Evolutionary conservation across 2,329 filamentous ascomycete genomes (phyloP), one percentile per base, ranked within the genome.

Genomic region (Epichloe coenophiala): DNA sequence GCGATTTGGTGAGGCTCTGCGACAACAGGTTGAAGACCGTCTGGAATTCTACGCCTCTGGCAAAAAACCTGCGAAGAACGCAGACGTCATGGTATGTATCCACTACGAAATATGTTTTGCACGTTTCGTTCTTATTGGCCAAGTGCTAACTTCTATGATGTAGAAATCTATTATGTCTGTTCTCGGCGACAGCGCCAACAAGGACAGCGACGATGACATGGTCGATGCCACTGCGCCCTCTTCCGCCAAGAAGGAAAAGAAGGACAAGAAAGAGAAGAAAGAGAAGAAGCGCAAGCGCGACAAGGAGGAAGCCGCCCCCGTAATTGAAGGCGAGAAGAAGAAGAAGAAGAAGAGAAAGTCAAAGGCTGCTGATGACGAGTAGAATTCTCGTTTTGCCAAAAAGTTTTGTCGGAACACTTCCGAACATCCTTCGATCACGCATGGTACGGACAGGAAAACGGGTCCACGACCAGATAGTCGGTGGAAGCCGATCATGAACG

Each of bases 11-110:
- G 86, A 96, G 71, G 91, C 83, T 47, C 76, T 98, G 57, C 88
- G 84, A 69, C 79, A 84, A 63, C 93, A 98, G 69, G 90, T 98
- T 51, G 94, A 98, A 71, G 93, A 98, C 70, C 80, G 93, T 58
- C 76, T 98, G 58, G 88, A 95, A 63, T 98, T 97, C 70, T 98
- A 97, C 65, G 79, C 88, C 44, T 85, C 85, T 41, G 93, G 93
- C 62, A 84, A 90, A 27, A 86, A 93, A 62, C 93, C 93, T 37
- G 87, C 83, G 50, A 98, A 95, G 80, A 98, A 98, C 65, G 78
- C 84, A 52, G 83, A 88, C 56, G 93, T 88, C 54, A 98, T 98
- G 91, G 87, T 91, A 81, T 60, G 81, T 46, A 46, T 31, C 33
- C 5, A 15, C 7, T n/a, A 12, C 12, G 17, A 36, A 12, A 17